phyloP scores from a whole-genome alignment of 108 stramenopile species.

The Cyclotella distinguenda region DNA sequence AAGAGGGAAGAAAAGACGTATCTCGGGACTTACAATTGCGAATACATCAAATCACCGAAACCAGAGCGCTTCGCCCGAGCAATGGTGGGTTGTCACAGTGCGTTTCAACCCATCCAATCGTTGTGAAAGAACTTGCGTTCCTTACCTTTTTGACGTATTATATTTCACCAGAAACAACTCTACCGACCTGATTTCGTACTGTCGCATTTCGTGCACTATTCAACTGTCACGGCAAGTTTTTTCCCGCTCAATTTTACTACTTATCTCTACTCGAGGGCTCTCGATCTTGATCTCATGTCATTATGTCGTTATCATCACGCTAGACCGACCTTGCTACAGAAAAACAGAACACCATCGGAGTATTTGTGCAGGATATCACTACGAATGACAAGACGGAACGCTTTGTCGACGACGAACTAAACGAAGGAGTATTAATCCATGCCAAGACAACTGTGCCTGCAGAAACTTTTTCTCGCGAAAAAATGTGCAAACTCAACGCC shows the following conservation, averaged over 20 bases:
- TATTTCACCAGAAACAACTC: constrained; percentile 57
- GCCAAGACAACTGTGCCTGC: constrained; percentile 55
- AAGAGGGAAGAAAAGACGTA: constrained; percentile 59
- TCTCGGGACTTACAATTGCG: constrained; percentile 84
- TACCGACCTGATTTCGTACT: constrained; percentile 77
- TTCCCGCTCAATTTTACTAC: neutral
- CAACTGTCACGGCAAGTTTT: constrained; percentile 62
- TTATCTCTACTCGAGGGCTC: too few species aligned
- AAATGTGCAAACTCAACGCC: constrained; percentile 44
- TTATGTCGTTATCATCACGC: too few species aligned
- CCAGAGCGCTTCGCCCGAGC: constrained; percentile 69
- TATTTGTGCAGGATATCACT: constrained; percentile 24
- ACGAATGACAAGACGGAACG: constrained; percentile 41
- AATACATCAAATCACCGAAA: constrained; percentile 61
- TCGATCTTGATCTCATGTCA: too few species aligned
- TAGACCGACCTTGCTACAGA: constrained; percentile 47
- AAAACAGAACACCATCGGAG: constrained; percentile 44
- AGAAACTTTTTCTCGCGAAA: constrained; percentile 54
- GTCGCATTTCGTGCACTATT: constrained; percentile 84
- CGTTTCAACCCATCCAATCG: neutral
- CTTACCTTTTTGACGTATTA: neutral
- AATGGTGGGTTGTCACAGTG: constrained; percentile 25
- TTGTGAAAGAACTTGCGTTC: neutral
- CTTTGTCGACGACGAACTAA: constrained; percentile 46
- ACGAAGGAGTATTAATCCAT: constrained; percentile 53